These are phyloP conservation scores for Tylopilus balloui DNA, from an alignment of 768 basidiomycete genomes.

Conservation along the genomic window DNA sequence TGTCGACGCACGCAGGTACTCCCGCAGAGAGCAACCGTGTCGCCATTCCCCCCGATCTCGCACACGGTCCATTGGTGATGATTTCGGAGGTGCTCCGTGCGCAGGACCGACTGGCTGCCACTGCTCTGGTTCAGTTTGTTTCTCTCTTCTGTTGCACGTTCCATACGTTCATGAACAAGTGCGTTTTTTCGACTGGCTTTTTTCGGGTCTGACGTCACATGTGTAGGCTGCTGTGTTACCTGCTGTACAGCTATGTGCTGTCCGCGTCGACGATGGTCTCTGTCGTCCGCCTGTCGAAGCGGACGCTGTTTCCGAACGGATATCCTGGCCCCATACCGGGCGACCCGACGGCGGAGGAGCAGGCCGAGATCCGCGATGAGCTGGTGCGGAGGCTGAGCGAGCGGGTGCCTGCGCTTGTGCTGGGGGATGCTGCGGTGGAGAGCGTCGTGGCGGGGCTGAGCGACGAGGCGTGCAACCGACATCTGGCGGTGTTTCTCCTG, in stretches of 20 bases:
- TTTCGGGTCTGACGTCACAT: constrained; percentile 8
- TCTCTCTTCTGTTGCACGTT: constrained; percentile 46
- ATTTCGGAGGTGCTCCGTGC: constrained; percentile 47
- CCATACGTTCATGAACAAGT: constrained; percentile 59
- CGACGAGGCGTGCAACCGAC: constrained; percentile 68
- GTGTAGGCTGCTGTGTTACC: constrained; percentile 61
- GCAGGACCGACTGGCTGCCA: constrained; percentile 45
- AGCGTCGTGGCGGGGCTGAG: constrained; percentile 58
- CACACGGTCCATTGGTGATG: constrained; percentile 41
- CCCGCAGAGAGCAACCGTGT: constrained; percentile 5
- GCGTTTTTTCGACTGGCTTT: constrained; percentile 6
- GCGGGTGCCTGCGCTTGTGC: constrained; percentile 35
- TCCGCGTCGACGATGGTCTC: constrained; percentile 50
- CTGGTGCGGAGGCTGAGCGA: constrained; percentile 39
- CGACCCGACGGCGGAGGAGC: constrained; percentile 78
- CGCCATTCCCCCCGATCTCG: constrained; percentile 32
- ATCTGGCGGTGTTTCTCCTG: constrained; percentile 67
- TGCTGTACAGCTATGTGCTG: constrained; percentile 53
- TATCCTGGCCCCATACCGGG: constrained; percentile 71
- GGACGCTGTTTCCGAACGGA: constrained; percentile 82
- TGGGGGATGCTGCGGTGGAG: constrained; percentile 54
- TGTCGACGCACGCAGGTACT: constrained; percentile 12
- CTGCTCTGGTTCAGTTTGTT: constrained; percentile 42
- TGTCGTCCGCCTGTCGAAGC: constrained; percentile 53
- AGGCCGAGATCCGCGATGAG: constrained; percentile 46